Evolutionary conservation across 345 rosid genomes (phyloP), one percentile per base, ranked within the genome.

Genomic region (Rhizophora apiculata): DNA sequence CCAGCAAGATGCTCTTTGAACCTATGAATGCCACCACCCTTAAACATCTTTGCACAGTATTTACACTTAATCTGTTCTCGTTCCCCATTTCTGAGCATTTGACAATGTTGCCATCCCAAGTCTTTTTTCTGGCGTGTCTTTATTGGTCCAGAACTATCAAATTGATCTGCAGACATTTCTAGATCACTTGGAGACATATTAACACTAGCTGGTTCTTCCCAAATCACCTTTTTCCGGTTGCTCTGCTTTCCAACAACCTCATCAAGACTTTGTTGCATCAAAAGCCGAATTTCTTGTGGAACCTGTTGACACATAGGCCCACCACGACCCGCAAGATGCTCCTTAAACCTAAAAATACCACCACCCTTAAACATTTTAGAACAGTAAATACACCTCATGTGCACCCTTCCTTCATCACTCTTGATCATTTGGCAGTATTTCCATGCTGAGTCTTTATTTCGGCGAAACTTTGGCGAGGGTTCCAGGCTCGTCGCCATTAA

Each of bases 1-100:
- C 78, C 81, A 13, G 81, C 77, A 53, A 78, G 78, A 66, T 78
- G 81, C 78, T 78, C 81, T 68, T 78, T 78, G 59, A 78, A 78
- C 30, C 81, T 65, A 62, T 68, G 69, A 73, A 78, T 78, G 13
- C 81, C 81, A 46, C 81, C 81, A 31, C 81, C 81, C 67, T 78
- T 78, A 22, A 78, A 73, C 56, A 78, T 22, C 65, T 73, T 78
- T 2, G 32, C 63, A 30, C 81, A 78, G 30, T 78, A 78, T 26
- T 68, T 65, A 56, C 81, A 78, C 71, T 54, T 73, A 21, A 78
- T 69, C 39, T 78, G 78, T 5, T 60, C 65, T 65, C 64, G 49
- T 0, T 64, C 60, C 37, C 48, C 73, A 36, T 31, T 8, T 27
- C 49, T 64, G 15, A 72, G 22, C 63, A 36, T 43, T 39, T 69